Evolutionary conservation across 495 filamentous ascomycete genomes (phyloP).

Genomic region (Glarea lozoyensis): DNA sequence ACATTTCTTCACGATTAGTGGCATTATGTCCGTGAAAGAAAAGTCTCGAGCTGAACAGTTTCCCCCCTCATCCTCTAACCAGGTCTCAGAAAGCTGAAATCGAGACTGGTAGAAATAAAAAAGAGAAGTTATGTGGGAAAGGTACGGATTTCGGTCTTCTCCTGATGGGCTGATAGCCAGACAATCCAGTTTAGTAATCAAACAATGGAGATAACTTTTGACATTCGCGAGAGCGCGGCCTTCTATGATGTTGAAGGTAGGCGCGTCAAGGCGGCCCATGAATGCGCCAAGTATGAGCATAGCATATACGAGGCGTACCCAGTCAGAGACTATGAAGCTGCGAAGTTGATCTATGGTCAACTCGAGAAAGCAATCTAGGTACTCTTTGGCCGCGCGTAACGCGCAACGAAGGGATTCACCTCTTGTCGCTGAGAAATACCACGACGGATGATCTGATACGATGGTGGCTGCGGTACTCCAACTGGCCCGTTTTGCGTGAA

Average conservation of each 20-base stretch:
- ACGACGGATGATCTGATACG: constrained; percentile 1
- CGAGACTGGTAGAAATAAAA: background rate
- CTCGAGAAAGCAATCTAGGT: constrained; percentile 9
- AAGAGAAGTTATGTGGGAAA: background rate
- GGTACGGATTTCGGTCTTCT: background rate
- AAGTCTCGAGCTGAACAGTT: no score
- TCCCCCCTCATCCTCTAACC: no score
- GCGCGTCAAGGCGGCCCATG: background rate
- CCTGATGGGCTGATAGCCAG: background rate
- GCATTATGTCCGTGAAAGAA: no score
- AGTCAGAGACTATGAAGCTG: constrained; percentile 5
- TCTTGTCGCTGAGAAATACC: constrained; percentile 11
- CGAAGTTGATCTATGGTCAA: background rate
- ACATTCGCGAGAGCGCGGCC: constrained; percentile 5
- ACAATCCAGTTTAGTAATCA: background rate
- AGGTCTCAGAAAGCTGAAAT: no score
- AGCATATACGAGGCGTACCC: constrained; percentile 11
- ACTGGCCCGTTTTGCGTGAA: constrained; percentile 1
- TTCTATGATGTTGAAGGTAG: background rate
- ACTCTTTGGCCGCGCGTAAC: constrained; percentile 7
- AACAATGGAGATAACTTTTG: constrained; percentile 3
- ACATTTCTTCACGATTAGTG: no score
- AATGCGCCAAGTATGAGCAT: constrained; percentile 12
- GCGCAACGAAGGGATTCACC: constrained; percentile 6
- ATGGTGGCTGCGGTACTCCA: background rate